phyloP scores from a whole-genome alignment of 495 filamentous ascomycete genomes.

The Bathelium albidoporum region DNA sequence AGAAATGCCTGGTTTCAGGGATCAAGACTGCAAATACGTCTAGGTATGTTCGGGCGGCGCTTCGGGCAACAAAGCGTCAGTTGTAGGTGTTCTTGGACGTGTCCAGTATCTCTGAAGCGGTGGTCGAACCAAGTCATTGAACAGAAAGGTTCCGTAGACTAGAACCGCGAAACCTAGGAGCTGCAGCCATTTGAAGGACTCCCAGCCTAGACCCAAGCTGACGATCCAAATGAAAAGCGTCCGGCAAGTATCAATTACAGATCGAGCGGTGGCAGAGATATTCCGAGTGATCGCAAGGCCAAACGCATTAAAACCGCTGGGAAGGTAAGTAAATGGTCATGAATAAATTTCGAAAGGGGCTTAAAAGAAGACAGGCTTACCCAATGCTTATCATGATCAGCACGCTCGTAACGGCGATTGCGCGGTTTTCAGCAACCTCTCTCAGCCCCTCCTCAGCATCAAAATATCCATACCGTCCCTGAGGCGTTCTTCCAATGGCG shows the following conservation, averaged over 20 bases:
- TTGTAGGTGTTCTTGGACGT: conserved; percentile 11
- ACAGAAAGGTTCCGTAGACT: conserved; percentile 94
- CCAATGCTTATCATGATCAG: conserved; percentile 96
- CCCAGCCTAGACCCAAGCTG: conserved; percentile 87
- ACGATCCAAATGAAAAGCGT: conserved; percentile 98
- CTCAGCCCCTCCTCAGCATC: conserved; percentile 75
- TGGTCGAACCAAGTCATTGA: conserved; percentile 84
- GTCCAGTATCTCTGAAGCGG: conserved; percentile 41
- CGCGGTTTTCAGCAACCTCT: conserved; percentile 59
- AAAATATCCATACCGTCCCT: conserved; percentile 74
- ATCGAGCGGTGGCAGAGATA: conserved; percentile 83
- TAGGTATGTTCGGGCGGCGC: not conserved
- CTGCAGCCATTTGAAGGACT: conserved; percentile 96
- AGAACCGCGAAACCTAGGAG: conserved; percentile 77
- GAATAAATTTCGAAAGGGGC: not conserved
- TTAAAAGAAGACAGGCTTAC: conserved; percentile 40
- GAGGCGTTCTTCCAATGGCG: conserved; percentile 59
- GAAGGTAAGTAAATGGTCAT: conserved; percentile 7
- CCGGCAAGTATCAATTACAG: conserved; percentile 93
- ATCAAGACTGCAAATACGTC: not conserved
- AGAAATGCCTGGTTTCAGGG: not conserved
- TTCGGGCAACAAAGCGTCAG: not conserved
- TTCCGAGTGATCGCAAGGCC: conserved; percentile 80
- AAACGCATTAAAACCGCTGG: conserved; percentile 95
- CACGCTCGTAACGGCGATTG: conserved; percentile 62